Percentiles rank a stretch among this genome's conserved stretches.
Evolutionary conservation across 345 rosid species (phyloP).

Genomic region (Limnanthes douglasii): DNA sequence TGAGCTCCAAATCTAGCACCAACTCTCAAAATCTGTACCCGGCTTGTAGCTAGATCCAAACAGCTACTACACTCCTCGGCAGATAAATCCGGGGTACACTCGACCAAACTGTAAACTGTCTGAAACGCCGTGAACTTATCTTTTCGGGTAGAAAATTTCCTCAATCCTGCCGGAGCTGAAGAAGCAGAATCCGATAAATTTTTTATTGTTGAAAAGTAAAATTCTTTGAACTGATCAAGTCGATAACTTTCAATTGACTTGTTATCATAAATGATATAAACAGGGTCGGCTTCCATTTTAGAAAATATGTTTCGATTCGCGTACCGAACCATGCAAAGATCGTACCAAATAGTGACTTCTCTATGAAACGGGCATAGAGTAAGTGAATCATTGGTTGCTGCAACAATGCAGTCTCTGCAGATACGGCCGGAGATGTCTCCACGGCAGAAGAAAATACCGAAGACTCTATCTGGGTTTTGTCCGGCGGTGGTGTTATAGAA

Average conservation of each 20-base stretch:
- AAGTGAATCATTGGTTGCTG: conserved; percentile 7
- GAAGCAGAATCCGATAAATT: neutral
- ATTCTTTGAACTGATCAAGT: conserved; percentile 1
- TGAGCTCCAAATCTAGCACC: conserved; percentile 14
- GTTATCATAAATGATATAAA: neutral
- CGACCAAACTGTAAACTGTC: conserved; percentile 12
- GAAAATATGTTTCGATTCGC: conserved; percentile 15
- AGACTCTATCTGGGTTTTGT: conserved; percentile 5
- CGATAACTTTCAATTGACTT: no score
- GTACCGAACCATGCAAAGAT: conserved; percentile 26
- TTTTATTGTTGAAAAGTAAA: neutral
- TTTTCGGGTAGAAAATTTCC: conserved; percentile 10
- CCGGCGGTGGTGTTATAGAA: conserved; percentile 30
- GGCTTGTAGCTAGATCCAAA: neutral
- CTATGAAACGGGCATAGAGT: conserved; percentile 15
- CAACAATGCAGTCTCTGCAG: conserved; percentile 21
- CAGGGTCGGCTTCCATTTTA: conserved; percentile 3
- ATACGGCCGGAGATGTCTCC: conserved; percentile 11
- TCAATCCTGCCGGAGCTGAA: neutral
- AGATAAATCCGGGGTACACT: conserved; percentile 29
- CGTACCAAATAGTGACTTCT: conserved; percentile 20
- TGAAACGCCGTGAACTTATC: neutral
- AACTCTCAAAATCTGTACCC: neutral
- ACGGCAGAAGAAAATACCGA: conserved; percentile 29
- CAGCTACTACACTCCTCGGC: conserved; percentile 3